Evolutionary conservation across 2,329 filamentous ascomycete genomes (phyloP).

Genomic region (Pleurostoma richardsiae): DNA sequence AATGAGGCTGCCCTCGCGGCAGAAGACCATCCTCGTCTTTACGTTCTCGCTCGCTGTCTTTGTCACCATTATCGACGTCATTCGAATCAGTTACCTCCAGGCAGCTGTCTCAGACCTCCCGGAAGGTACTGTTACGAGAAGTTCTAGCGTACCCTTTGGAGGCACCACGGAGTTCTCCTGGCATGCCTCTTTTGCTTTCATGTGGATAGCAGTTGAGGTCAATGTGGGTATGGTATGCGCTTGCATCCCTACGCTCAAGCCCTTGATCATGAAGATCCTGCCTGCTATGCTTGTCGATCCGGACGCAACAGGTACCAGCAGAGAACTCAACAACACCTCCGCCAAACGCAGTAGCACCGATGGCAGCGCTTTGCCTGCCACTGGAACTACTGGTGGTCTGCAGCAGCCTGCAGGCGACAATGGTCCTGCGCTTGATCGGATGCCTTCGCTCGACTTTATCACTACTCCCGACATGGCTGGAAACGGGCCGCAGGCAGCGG

Average conservation of each 20-base stretch:
- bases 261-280: slow-evolving; percentile 65
- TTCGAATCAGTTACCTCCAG: slow-evolving; percentile 87
- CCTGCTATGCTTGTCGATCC: slow-evolving; percentile 51
- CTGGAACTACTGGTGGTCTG: background rate
- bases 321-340: slow-evolving; percentile 10
- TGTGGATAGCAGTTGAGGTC: slow-evolving; percentile 93
- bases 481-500: background rate
- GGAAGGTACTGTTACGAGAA: slow-evolving; percentile 12
- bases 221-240: slow-evolving; percentile 87
- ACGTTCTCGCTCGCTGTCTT: slow-evolving; percentile 87
- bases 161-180: slow-evolving; percentile 52
- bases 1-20: slow-evolving; percentile 77
- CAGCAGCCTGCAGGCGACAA: background rate
- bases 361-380: background rate
- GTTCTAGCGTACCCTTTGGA: slow-evolving; percentile 40
- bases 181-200: slow-evolving; percentile 79
- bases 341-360: background rate
- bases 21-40: slow-evolving; percentile 81
- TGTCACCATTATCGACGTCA: slow-evolving; percentile 80
- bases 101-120: slow-evolving; percentile 52
- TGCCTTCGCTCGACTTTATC: slow-evolving; percentile 39
- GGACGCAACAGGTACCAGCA: slow-evolving; percentile 31
- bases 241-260: slow-evolving; percentile 89
- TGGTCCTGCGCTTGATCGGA: slow-evolving; percentile 12
- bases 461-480: slow-evolving; percentile 31